Percentiles rank a stretch among this genome's conserved stretches.
phyloP scores from a whole-genome alignment of 345 rosid species.

The Luvunga scandens region DNA sequence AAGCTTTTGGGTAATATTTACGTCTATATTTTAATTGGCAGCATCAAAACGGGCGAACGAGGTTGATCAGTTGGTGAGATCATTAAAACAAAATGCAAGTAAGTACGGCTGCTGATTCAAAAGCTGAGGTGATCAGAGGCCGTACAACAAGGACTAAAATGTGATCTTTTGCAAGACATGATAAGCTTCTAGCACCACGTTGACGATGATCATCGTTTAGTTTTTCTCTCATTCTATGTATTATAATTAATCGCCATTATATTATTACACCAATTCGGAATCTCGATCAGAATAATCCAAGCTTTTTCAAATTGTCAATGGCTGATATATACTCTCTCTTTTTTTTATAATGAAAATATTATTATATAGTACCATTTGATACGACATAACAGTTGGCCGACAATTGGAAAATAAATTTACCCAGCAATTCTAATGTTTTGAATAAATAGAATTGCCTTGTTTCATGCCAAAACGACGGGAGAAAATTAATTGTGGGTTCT shows the following conservation, averaged over 20 bases:
- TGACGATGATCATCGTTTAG: neutral
- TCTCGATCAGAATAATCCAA: neutral
- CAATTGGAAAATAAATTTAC: neutral
- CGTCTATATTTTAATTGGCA: neutral
- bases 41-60: neutral
- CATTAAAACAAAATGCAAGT: neutral
- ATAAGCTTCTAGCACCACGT: neutral
- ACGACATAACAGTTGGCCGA: neutral
- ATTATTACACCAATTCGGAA: neutral
- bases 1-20: neutral
- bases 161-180: conserved; percentile 1
- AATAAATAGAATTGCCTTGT: neutral
- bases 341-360: too few species aligned
- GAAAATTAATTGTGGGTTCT: neutral
- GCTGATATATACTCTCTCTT: neutral
- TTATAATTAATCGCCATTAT: neutral
- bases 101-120: neutral
- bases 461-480: neutral
- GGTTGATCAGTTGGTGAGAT: neutral
- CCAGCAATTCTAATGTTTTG: neutral
- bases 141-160: conserved; percentile 14
- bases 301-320: neutral
- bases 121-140: neutral
- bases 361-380: neutral
- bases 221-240: neutral